These are phyloP conservation scores for Beauveria caledonica DNA, from an alignment of 2,329 filamentous ascomycete species.

Conservation along the genomic window DNA sequence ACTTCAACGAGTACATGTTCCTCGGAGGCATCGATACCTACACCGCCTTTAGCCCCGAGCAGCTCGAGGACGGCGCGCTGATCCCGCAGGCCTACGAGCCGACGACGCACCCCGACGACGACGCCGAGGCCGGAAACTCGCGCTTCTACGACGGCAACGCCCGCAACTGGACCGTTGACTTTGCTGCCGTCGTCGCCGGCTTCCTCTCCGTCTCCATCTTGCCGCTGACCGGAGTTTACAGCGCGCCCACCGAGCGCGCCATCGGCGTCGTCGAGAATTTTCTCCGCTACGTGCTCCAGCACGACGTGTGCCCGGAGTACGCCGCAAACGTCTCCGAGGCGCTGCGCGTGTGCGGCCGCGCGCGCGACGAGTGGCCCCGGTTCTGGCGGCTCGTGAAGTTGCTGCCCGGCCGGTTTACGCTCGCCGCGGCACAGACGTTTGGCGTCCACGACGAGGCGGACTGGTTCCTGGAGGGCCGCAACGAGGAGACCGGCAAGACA, in stretches of 20 bases:
- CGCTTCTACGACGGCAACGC: conserved; percentile 43
- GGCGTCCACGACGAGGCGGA: conserved; percentile 28
- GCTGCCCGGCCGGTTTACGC: conserved; percentile 74
- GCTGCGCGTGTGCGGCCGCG: conserved; percentile 55
- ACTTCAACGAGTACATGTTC: conserved; percentile 74
- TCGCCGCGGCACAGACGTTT: conserved; percentile 63
- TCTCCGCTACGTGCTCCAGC: conserved; percentile 75
- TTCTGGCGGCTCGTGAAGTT: conserved; percentile 40
- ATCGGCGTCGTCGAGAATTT: conserved; percentile 74
- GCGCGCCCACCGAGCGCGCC: conserved; percentile 43
- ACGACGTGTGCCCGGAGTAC: conserved; percentile 82
- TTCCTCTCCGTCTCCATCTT: conserved; percentile 62
- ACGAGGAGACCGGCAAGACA: not conserved
- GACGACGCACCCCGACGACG: not conserved
- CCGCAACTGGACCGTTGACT: conserved; percentile 70
- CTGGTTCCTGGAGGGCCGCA: conserved; percentile 20
- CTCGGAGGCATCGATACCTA: conserved; percentile 69
- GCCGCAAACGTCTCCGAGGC: conserved; percentile 57
- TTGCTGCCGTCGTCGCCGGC: conserved; percentile 65
- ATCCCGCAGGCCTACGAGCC: conserved; percentile 25
- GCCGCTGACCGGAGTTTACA: conserved; percentile 47
- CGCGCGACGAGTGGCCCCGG: conserved; percentile 57
- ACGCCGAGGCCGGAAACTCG: conserved; percentile 30
- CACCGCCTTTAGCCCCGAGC: conserved; percentile 52
- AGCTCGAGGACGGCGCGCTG: conserved; percentile 46